Evolutionary conservation across 192 early-diverging fungal species (phyloP).

Genomic region (Coemansia sp.): DNA sequence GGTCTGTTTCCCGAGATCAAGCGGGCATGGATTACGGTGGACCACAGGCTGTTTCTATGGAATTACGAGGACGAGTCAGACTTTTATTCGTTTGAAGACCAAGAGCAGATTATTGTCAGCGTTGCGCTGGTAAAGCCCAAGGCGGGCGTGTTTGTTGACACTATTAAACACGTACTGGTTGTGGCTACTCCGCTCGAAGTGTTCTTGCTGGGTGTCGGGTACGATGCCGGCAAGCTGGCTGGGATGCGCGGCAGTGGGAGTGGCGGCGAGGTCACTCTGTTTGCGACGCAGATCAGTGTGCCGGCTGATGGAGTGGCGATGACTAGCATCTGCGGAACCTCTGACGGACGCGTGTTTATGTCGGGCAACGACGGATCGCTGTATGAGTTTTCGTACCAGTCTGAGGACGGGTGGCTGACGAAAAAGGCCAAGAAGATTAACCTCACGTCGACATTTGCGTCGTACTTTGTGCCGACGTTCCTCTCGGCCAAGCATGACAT

Average conservation of each 20-base stretch:
- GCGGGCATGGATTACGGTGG: slow-evolving; percentile 91
- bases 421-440: slow-evolving; percentile 77
- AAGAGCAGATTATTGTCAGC: slow-evolving; percentile 87
- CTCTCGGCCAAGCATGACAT: slow-evolving; percentile 43
- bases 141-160: slow-evolving; percentile 78
- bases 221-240: slow-evolving; percentile 31
- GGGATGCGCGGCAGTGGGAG: slow-evolving; percentile 13
- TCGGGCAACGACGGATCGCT: slow-evolving; percentile 83
- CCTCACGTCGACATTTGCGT: slow-evolving; percentile 65
- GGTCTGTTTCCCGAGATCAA: slow-evolving; percentile 91
- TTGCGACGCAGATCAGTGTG: slow-evolving; percentile 78
- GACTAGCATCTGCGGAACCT: slow-evolving; percentile 76
- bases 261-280: slow-evolving; percentile 71
- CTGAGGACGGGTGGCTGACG: slow-evolving; percentile 87
- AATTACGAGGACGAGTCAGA: slow-evolving; percentile 81
- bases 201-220: slow-evolving; percentile 76
- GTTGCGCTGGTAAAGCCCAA: slow-evolving; percentile 82
- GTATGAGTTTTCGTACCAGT: slow-evolving; percentile 88
- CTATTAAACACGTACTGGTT: slow-evolving; percentile 82
- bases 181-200: slow-evolving; percentile 88
- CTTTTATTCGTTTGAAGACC: slow-evolving; percentile 80
- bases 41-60: slow-evolving; percentile 89
- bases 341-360: slow-evolving; percentile 89
- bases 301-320: slow-evolving; percentile 83
- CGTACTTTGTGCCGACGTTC: slow-evolving; percentile 77